Evolutionary conservation across 164 flowering plant genomes (phyloP), one percentile per base, ranked within the genome.

Genomic region (Platanus orientalis): DNA sequence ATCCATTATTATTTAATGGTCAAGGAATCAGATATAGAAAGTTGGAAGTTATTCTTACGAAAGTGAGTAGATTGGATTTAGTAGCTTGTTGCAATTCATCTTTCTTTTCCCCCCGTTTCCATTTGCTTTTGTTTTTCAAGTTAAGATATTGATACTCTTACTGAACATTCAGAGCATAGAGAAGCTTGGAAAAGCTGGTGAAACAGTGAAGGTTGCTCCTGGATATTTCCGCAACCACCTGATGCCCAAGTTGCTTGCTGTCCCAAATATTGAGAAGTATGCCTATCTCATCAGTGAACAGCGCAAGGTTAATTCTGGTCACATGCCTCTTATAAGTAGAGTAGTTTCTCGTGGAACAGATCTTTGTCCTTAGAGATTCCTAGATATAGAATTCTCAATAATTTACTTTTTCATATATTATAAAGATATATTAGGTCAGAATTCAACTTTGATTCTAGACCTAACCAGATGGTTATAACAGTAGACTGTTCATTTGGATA

Each of bases 171-270:
- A 92, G 95, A 83, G 61, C 32, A 74, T 92, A 27, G 89, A 88
- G 6, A 95, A 90, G 78, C 98, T 92, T 57, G 99, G 99, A 9
- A 87, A 80, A 74, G 91, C 97, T 45, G 99, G 99, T 20, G 92
- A 92, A 75, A 90, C 84, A 0, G 99, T 95, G 72, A 86, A 87
- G 79, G 99, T 95, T 44, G 97, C 97, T 50, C 96, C 99, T 14
- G 99, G 99, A 14, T 83, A 85, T 66, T 95, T 92, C 60, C 85
- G 98, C 44, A 95, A 95, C 66, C 88, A 92, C 60, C 66, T 95
- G 69, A 95, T 95, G 99, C 99, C 99, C 42, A 95, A 92, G 78
- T 75, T 92, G 76, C 88, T 90, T 40, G 99, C 99, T 2, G 97
- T 90, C 36, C 98, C 98, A 3, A 88, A 95, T 61, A 87, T 90